These are phyloP conservation scores for Cyclocybe cylindracea DNA, from an alignment of 768 basidiomycete genomes.

Conservation along the genomic window DNA sequence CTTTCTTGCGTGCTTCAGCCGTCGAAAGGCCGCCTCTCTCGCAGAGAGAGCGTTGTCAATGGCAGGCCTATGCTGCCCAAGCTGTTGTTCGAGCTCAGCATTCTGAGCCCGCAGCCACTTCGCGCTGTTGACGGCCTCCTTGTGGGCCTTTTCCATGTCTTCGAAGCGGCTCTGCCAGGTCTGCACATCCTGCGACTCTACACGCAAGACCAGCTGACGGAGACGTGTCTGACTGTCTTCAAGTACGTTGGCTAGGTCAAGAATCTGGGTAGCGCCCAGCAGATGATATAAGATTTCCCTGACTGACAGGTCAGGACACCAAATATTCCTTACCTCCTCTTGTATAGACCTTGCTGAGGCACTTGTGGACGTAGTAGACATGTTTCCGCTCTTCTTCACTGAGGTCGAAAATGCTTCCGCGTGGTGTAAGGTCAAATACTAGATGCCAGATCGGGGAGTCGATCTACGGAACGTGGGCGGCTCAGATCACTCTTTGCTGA, in stretches of 20 bases:
- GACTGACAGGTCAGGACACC: not conserved
- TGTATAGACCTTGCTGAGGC: slow-evolving; percentile 8
- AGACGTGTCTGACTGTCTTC: slow-evolving; percentile 15
- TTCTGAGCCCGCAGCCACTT: slow-evolving; percentile 32
- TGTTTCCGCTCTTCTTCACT: too few relatives aligned
- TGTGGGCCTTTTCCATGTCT: slow-evolving; percentile 36
- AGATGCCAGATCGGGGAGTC: slow-evolving; percentile 6
- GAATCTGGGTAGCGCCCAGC: slow-evolving; percentile 10
- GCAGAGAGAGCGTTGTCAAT: slow-evolving; percentile 31
- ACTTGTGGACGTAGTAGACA: not conserved
- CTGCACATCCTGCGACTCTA: slow-evolving; percentile 13
- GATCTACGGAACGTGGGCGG: slow-evolving; percentile 1
- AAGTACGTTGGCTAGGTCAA: slow-evolving; percentile 16
- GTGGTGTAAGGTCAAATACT: not conserved
- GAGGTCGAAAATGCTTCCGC: slow-evolving; percentile 12
- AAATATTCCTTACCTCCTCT: slow-evolving; percentile 19
- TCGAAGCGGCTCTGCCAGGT: slow-evolving; percentile 26
- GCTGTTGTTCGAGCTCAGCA: slow-evolving; percentile 30
- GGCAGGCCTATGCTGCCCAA: slow-evolving; percentile 28
- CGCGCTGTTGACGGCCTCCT: slow-evolving; percentile 21
- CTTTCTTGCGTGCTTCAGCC: slow-evolving; percentile 36
- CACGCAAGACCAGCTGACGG: slow-evolving; percentile 11
- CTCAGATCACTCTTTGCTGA: not conserved
- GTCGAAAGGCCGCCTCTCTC: slow-evolving; percentile 30
- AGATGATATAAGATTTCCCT: not conserved